phyloP scores from a whole-genome alignment of 2,329 filamentous ascomycete genomes.

The Falciphora oryzae region DNA sequence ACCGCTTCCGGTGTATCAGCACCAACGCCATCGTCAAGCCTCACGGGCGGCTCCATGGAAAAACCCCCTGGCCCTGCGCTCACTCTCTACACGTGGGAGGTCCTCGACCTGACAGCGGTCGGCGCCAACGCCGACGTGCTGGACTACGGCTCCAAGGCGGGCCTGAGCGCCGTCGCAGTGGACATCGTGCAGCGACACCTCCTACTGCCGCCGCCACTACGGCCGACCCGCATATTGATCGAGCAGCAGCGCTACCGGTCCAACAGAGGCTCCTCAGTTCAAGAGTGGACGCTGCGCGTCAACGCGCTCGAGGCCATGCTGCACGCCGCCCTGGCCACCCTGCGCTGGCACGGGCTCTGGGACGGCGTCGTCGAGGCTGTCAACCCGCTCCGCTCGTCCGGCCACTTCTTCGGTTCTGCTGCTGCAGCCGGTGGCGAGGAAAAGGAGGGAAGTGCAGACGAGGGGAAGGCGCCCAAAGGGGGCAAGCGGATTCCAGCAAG shows the following conservation, averaged over 20 bases:
- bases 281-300: conserved; percentile 78
- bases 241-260: conserved; percentile 57
- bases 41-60: conserved; percentile 9
- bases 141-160: conserved; percentile 21
- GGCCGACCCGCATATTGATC: conserved; percentile 66
- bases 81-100: conserved; percentile 15
- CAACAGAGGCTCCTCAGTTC: conserved; percentile 56
- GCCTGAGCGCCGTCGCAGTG: conserved; percentile 28
- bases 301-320: conserved; percentile 80
- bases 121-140: conserved; percentile 3
- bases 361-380: conserved; percentile 42
- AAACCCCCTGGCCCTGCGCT: conserved; percentile 8
- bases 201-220: conserved; percentile 30
- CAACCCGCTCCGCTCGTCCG: conserved; percentile 30
- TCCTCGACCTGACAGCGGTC: conserved; percentile 14
- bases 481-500: conserved; percentile 6
- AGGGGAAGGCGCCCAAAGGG: conserved; percentile 15
- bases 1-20: background rate
- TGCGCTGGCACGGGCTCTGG: conserved; percentile 40
- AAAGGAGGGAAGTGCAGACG: conserved; percentile 9
- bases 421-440: conserved; percentile 15
- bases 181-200: conserved; percentile 30
- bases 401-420: background rate
- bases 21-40: too few species aligned
- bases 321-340: conserved; percentile 59